A percentile compares a stretch with the other conserved stretches of the same genome.
Evolutionary conservation across 305 asterid species (phyloP).

Genomic region (Fraxinus greggii): DNA sequence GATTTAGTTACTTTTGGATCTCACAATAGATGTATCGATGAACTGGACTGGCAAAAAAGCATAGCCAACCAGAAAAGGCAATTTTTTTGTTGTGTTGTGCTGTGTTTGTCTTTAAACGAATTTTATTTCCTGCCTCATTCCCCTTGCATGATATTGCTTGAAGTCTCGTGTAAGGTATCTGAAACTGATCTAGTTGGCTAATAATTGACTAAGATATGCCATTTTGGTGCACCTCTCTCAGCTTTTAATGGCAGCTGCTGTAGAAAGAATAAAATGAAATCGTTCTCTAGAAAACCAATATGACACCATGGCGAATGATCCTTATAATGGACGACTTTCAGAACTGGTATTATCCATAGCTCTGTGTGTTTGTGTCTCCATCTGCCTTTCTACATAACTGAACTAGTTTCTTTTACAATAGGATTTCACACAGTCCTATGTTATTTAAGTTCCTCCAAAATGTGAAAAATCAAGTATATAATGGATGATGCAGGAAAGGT

Average conservation of each 20-base stretch:
- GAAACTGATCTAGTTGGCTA: background rate
- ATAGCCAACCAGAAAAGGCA: background rate
- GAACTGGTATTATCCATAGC: background rate
- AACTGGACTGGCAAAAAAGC: background rate
- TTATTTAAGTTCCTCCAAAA: background rate
- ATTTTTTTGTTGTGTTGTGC: background rate
- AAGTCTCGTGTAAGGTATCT: background rate
- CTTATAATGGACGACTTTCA: background rate
- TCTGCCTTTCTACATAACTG: background rate
- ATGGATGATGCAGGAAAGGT: constrained; percentile 53
- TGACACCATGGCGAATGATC: background rate
- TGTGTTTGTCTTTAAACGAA: background rate
- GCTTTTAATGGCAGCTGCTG: background rate
- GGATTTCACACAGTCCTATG: background rate
- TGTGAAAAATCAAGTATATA: background rate
- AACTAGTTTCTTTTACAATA: constrained; percentile 1
- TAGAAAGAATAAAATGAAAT: background rate
- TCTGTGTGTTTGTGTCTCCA: background rate
- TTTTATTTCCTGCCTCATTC: background rate
- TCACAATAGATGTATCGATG: background rate
- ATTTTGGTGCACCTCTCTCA: background rate
- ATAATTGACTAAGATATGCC: background rate
- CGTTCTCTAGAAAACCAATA: background rate
- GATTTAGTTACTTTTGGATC: background rate
- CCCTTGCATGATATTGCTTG: background rate